These are phyloP conservation scores for Fraxinus angustifolia DNA, from an alignment of 305 asterid species.

Conservation along the genomic window DNA sequence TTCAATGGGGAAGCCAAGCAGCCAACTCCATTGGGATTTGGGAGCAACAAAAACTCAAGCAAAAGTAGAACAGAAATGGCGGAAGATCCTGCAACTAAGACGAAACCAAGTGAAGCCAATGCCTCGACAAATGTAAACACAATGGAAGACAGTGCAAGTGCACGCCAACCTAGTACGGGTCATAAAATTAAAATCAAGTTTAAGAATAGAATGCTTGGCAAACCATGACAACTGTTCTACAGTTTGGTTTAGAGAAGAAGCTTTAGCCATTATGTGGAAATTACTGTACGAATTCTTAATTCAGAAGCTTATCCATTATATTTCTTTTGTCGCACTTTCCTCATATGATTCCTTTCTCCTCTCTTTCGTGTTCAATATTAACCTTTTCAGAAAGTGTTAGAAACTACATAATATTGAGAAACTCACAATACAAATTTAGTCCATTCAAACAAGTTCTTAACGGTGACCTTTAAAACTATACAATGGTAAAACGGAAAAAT, in stretches of 20 bases:
- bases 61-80: constrained; percentile 29
- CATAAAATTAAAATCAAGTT: constrained; percentile 76
- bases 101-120: constrained; percentile 37
- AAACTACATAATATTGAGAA: neutral
- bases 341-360: neutral
- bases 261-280: neutral
- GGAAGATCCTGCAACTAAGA: constrained; percentile 24
- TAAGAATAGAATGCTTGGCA: constrained; percentile 62
- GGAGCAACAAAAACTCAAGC: constrained; percentile 14
- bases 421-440: neutral
- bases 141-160: constrained; percentile 34
- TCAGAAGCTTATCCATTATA: neutral
- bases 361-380: neutral
- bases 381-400: neutral
- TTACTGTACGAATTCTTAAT: neutral
- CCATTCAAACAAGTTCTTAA: neutral
- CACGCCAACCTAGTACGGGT: constrained; percentile 41
- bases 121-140: constrained; percentile 22
- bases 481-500: neutral
- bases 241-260: neutral
- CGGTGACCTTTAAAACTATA: neutral
- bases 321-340: neutral
- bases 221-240: constrained; percentile 24
- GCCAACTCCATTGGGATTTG: constrained; percentile 19
- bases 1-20: constrained; percentile 20